Conservation (phyloP, 495 filamentous ascomycete genomes). For the Podospora pseudopauciseta region DNA sequence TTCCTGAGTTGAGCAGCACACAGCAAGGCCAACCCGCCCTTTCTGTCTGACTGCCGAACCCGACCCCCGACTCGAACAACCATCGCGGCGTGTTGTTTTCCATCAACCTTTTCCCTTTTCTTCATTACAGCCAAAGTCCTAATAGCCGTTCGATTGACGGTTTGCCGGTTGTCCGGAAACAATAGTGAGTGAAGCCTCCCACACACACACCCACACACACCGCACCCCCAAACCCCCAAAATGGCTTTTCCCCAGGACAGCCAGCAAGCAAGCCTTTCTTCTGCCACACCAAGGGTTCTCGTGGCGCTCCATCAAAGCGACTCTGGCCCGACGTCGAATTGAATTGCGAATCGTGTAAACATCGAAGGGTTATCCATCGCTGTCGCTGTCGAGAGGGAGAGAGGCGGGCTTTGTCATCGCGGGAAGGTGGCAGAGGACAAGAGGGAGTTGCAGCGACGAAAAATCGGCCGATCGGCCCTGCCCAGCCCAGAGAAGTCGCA, state of each 20-base stretch:
- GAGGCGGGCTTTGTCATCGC: background rate
- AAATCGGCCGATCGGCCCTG: background rate
- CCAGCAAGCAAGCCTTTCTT: background rate
- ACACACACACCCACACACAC: too few species aligned
- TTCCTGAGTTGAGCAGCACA: constrained; percentile 19
- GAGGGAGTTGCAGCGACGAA: background rate
- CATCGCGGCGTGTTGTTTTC: constrained; percentile 16
- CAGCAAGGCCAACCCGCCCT: constrained; percentile 18
- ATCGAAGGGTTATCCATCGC: background rate
- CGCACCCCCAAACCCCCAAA: background rate
- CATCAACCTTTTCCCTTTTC: constrained; percentile 6
- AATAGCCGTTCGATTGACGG: constrained; percentile 20
- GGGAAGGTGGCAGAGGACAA: background rate
- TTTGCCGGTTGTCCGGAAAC: constrained; percentile 3
- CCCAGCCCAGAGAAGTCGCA: background rate
- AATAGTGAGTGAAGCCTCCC: constrained; percentile 11
- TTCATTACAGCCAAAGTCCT: background rate
- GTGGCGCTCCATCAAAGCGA: background rate
- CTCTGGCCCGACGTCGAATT: constrained; percentile 5
- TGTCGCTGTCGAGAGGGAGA: background rate
- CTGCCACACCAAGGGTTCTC: background rate
- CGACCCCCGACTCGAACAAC: constrained; percentile 1
- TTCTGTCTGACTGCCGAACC: constrained; percentile 21
- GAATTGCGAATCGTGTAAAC: background rate
- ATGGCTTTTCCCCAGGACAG: background rate